phyloP scores from a whole-genome alignment of 768 basidiomycete genomes.

The Leucocoprinus leucothites region DNA sequence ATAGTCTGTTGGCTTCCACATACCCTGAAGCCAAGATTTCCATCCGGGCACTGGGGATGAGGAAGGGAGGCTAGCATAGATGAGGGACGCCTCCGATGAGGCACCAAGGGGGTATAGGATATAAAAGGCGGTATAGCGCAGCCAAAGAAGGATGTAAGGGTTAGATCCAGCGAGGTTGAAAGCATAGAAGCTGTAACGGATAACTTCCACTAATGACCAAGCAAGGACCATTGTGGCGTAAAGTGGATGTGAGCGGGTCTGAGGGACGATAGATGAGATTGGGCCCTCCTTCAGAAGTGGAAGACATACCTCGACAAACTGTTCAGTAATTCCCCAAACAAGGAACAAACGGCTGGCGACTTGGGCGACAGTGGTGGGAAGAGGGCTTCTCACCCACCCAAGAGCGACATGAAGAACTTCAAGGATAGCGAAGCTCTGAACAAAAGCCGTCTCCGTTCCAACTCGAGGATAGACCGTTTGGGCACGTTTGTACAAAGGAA shows the following conservation, averaged over 20 bases:
- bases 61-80: conserved; percentile 68
- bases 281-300: neutral
- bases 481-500: conserved; percentile 46
- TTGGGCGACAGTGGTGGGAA: conserved; percentile 74
- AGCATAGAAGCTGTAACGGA: conserved; percentile 90
- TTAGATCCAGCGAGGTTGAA: conserved; percentile 56
- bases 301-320: conserved; percentile 54
- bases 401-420: conserved; percentile 81
- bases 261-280: neutral
- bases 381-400: conserved; percentile 76
- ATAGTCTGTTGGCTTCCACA: conserved; percentile 58
- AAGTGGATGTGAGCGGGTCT: conserved; percentile 72
- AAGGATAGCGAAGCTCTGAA: conserved; percentile 81
- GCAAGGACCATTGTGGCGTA: conserved; percentile 91
- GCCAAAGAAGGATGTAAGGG: conserved; percentile 51
- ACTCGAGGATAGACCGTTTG: conserved; percentile 59
- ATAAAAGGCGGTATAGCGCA: conserved; percentile 93
- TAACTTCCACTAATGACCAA: conserved; percentile 89
- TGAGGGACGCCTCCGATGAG: conserved; percentile 83
- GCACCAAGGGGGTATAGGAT: conserved; percentile 93
- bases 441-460: conserved; percentile 58
- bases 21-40: conserved; percentile 35
- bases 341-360: conserved; percentile 79
- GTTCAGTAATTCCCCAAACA: conserved; percentile 80
- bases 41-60: conserved; percentile 41